Evolutionary conservation across 1,139 yeast species (phyloP), one percentile per base, ranked within the genome.

Genomic region (Geotrichum histeridarum): DNA sequence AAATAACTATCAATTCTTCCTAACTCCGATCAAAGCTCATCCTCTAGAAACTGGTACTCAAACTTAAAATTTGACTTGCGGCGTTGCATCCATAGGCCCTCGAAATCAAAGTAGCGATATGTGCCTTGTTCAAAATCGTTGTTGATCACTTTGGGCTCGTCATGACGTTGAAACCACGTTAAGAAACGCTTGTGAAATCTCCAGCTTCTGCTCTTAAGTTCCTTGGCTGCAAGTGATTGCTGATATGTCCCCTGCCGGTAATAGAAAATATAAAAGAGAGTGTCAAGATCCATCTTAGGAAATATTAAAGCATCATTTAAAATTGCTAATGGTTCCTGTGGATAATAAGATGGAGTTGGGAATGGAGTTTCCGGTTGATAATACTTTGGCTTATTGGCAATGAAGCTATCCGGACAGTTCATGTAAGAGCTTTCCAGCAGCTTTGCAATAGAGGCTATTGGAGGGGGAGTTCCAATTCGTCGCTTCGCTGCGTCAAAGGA

Each of bases 391-490:
- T 81, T 82, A 64, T 93, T 97, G 1, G 96, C 86, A 67, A 91
- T 94, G 59, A 83, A 79, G 1, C 97, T 88, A 70, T 93, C 98
- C 0, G 99, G 99, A 68, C 97, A 89, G 65, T 87, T 86, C 63
- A 88, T 75, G 59, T 88, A 77, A 1, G 97, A 90, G 2, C 79
- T 78, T 67, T 90, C 95, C 61, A 91, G 74, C 61, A 81, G 70
- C 54, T 74, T 76, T 56, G 81, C 74, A 44, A 86, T 83, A 7
- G 79, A 73, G 17, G 77, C 77, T 55, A 82, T 76, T 8, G 86
- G 78, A 36, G 82, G 76, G 41, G 90, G 88, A 27, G 72, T 68
- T 11, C 68, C 67, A 8, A 78, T 65, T 32, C 81, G 69, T 37
- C 70, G 67, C 59, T 73, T 73, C 2, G 80, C 78, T 4, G 69